Conservation (phyloP, 306 rosid species). For the Castanea crenata region DNA sequence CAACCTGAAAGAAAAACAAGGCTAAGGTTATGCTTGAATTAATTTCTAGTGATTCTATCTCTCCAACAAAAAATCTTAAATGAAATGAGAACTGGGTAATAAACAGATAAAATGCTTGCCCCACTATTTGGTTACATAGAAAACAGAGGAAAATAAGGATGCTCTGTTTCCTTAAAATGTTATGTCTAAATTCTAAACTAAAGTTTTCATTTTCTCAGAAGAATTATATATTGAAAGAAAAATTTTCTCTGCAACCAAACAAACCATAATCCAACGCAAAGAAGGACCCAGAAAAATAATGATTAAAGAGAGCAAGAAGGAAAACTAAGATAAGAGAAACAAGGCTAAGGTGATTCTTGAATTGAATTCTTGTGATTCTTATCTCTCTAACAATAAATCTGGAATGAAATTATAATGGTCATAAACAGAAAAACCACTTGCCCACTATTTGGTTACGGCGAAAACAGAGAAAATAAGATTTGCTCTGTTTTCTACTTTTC, state of each 20-base stretch:
- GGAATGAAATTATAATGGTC: neutral
- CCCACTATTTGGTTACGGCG: neutral
- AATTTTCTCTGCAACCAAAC: neutral
- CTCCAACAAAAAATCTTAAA: neutral
- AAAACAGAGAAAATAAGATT: neutral
- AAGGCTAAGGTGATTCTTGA: neutral
- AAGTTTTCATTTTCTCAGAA: neutral
- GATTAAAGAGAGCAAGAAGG: neutral
- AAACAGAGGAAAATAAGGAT: neutral
- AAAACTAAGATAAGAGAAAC: neutral
- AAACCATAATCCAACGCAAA: neutral
- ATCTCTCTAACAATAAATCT: neutral
- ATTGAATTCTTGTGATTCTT: neutral
- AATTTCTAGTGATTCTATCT: neutral
- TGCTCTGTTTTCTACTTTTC: neutral
- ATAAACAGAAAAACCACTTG: neutral
- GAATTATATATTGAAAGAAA: neutral
- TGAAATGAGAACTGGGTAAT: neutral
- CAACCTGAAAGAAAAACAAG: constrained; percentile 24
- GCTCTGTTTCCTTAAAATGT: neutral
- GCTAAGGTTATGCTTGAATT: neutral
- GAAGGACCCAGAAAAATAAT: neutral
- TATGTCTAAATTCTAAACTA: neutral
- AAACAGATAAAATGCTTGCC: neutral
- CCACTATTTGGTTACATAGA: neutral